These are phyloP conservation scores for Globisporangium takayamanum DNA, from an alignment of 352 stramenopile genomes.

Conservation along the genomic window DNA sequence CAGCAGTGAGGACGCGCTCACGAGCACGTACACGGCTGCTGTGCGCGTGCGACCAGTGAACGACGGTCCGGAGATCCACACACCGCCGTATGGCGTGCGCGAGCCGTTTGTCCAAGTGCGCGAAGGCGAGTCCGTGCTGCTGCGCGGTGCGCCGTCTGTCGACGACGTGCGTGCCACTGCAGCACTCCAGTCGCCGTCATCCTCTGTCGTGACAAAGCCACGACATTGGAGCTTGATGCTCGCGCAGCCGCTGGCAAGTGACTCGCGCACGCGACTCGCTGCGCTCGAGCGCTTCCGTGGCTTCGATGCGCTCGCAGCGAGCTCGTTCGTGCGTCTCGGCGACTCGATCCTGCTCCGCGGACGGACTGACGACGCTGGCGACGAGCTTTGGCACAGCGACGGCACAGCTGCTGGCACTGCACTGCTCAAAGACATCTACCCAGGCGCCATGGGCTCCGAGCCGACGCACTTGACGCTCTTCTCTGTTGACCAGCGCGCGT, in stretches of 20 bases:
- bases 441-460: slow-evolving; percentile 21
- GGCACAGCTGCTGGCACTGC: slow-evolving; percentile 51
- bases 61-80: slow-evolving; percentile 29
- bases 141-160: slow-evolving; percentile 28
- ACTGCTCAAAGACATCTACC: slow-evolving; percentile 62
- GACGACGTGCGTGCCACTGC: slow-evolving; percentile 1
- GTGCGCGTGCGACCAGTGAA: slow-evolving; percentile 32
- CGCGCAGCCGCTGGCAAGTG: slow-evolving; percentile 14
- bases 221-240: slow-evolving; percentile 20
- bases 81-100: slow-evolving; percentile 30
- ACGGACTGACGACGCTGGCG: slow-evolving; percentile 10
- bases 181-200: not conserved
- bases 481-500: slow-evolving; percentile 58
- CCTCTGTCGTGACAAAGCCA: slow-evolving; percentile 10
- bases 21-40: slow-evolving; percentile 25
- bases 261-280: slow-evolving; percentile 19
- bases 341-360: slow-evolving; percentile 31
- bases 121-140: slow-evolving; percentile 28
- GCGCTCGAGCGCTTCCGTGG: slow-evolving; percentile 15
- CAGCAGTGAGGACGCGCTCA: slow-evolving; percentile 10
- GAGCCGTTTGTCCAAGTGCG: slow-evolving; percentile 32
- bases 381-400: slow-evolving; percentile 80
- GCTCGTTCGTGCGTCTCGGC: slow-evolving; percentile 17
- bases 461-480: slow-evolving; percentile 36
- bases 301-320: slow-evolving; percentile 6